phyloP scores from a whole-genome alignment of 2,329 filamentous ascomycete genomes.

The Beauveria pseudobassiana region DNA sequence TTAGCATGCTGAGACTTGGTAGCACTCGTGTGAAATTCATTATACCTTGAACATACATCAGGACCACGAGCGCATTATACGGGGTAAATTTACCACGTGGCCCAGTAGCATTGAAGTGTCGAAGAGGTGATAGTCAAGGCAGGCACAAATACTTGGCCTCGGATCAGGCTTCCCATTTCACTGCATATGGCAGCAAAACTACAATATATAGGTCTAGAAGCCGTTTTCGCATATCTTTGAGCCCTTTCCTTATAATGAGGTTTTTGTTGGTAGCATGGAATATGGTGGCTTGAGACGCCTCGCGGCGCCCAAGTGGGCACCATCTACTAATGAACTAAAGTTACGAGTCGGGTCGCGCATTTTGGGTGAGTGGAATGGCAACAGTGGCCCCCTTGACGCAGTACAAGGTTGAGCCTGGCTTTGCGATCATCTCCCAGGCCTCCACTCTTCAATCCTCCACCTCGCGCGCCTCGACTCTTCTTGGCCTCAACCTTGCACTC shows the following conservation, averaged over 20 bases:
- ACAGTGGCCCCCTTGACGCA: neutral
- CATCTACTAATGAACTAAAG: neutral
- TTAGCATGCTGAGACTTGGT: neutral
- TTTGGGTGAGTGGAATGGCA: slow-evolving; percentile 2
- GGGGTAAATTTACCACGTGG: too few relatives aligned
- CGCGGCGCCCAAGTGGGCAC: neutral
- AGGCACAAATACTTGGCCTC: too few relatives aligned
- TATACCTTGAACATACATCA: too few relatives aligned
- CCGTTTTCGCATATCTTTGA: neutral
- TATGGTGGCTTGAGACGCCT: neutral
- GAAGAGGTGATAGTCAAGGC: neutral
- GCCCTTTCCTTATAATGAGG: neutral
- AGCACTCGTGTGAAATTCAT: neutral
- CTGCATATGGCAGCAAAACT: too few relatives aligned
- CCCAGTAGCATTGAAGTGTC: neutral
- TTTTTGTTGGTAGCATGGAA: neutral
- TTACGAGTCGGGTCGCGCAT: neutral
- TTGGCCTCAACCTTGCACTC: slow-evolving; percentile 6
- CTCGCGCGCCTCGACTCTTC: slow-evolving; percentile 5
- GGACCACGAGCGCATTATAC: too few relatives aligned
- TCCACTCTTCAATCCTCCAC: slow-evolving; percentile 7
- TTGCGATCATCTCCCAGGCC: slow-evolving; percentile 5
- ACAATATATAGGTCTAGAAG: neutral
- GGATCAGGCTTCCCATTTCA: too few relatives aligned
- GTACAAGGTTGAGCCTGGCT: neutral